Conservation (phyloP, 106 monocot species). For the Amphibolis antarctica region DNA sequence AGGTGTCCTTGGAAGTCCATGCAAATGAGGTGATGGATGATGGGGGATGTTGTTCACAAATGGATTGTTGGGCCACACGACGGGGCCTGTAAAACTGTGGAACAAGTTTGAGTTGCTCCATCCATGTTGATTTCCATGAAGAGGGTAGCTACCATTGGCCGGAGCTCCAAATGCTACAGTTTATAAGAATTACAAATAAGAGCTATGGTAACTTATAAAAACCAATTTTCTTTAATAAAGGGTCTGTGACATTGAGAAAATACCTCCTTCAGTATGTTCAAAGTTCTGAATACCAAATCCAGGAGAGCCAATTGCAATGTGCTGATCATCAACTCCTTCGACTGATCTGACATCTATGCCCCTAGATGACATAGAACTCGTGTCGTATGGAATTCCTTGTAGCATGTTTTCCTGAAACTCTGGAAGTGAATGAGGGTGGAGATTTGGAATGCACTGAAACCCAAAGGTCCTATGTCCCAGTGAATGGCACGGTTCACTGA, state of each 20-base stretch:
- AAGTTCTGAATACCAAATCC: slow-evolving; percentile 36
- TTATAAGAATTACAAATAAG: neutral
- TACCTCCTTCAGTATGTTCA: slow-evolving; percentile 45
- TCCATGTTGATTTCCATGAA: slow-evolving; percentile 53
- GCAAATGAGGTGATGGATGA: slow-evolving; percentile 25
- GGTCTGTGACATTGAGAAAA: neutral
- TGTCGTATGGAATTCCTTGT: slow-evolving; percentile 34
- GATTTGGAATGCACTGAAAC: slow-evolving; percentile 27
- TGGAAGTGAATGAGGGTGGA: slow-evolving; percentile 71
- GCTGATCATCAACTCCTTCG: slow-evolving; percentile 37
- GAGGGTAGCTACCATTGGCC: slow-evolving; percentile 48
- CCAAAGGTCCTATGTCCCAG: slow-evolving; percentile 44
- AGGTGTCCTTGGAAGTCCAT: slow-evolving; percentile 26
- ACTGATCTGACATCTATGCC: slow-evolving; percentile 31
- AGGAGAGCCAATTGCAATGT: slow-evolving; percentile 22
- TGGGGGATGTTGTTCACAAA: slow-evolving; percentile 30
- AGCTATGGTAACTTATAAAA: neutral
- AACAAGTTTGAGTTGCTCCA: slow-evolving; percentile 47
- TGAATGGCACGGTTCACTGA: slow-evolving; percentile 37
- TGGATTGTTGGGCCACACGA: slow-evolving; percentile 48
- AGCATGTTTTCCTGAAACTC: slow-evolving; percentile 39
- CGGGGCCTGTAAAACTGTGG: slow-evolving; percentile 18
- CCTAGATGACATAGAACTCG: slow-evolving; percentile 30
- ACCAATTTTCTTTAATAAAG: neutral
- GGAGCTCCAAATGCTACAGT: slow-evolving; percentile 19